Evolutionary conservation across 495 filamentous ascomycete species (phyloP), one percentile per base, ranked within the genome.

Genomic region (Clavariopsis aquatica): DNA sequence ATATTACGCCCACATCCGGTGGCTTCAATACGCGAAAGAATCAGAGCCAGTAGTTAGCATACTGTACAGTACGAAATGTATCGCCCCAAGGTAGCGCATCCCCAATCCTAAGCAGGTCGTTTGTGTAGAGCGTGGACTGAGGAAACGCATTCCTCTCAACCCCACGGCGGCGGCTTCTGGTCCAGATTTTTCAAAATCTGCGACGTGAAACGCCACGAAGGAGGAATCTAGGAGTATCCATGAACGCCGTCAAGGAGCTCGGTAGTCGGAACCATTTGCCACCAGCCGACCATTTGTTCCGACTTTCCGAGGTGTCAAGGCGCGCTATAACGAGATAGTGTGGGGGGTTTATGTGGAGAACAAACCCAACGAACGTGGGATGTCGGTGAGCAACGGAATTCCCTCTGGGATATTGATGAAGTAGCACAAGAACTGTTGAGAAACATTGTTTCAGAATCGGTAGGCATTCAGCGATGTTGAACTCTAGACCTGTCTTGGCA

Each of bases 401-500:
- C 22, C 8, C 59, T 22, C 49, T 7, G 15, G 7, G 47, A 49
- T 24, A 23, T 27, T 2, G 4, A n/a, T n/a, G n/a, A 3, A 49
- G 2, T 6, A 23, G 7, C 2, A 22, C 6, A 24, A 0, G 24
- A 57, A 46, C 38, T 58, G 62, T 65, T 65, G 56, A 60, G 56
- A 19, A n/a, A 27, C 12, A 19, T 10, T 26, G n/a, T 26, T 34
- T 20, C 24, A 17, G 24, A 38, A n/a, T 36, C 41, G 20, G 53
- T 6, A 43, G 41, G 36, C 5, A 38, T 64, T 12, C 53, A 28
- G 43, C 34, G 53, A 57, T 28, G 61, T 43, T 60, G 49, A 26
- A 53, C 20, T 31, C 1, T 20, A 9, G 23, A 1, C 0, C 15
- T 28, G 38, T 31, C 63, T 66, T 66, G 63, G 63, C 63, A 66